Evolutionary conservation across 257 asterid species (phyloP), one percentile per base, ranked within the genome.

Genomic region (Anisodus tanguticus): DNA sequence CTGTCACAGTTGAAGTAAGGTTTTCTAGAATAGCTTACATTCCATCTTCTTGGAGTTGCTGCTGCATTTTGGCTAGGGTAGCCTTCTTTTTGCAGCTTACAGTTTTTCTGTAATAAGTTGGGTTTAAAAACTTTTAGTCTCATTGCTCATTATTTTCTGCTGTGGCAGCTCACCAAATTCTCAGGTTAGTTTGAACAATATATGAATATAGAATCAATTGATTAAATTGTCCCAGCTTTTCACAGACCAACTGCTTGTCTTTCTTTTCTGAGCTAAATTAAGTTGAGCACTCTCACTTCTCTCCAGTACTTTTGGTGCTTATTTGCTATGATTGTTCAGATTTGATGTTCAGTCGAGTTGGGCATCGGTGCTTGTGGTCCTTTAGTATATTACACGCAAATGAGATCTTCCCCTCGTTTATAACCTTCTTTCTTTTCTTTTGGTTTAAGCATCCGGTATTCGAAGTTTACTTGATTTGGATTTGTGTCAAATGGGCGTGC

Each of bases 1-100:
- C 89, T 89, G 89, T 87, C 86, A 55, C 82, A 88, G 86, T 60
- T 81, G 67, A 87, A 62, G 72, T 45, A 68, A 86, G 88, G 69
- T 45, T 59, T 81, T 31, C 11, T 60, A 62, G 86, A 80, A 13
- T 39, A 71, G 45, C 67, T 82, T 69, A 45, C 59, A 67, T 82
- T 9, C 77, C 84, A 49, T 31, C 45, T 49, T 67, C 70, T 15
- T 49, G 57, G 51, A 35, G 57, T 78, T 77, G 83, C n/a, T 45
- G 43, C 74, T 26, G 84, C 85, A 83, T 82, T 41, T 64, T 62
- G 79, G 51, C 63, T 47, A 85, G 82, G 37, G 17, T 81, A 71
- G 51, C 85, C 22, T 4, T 86, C 80, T 79, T 83, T 85, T n/a
- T 84, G 79, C 47, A 80, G 59, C 85, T 66, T 67, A 41, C 62